A percentile compares a stretch with the other conserved stretches of the same genome.
phyloP scores from a whole-genome alignment of 331 rosid species.

The Acacia pycnantha region DNA sequence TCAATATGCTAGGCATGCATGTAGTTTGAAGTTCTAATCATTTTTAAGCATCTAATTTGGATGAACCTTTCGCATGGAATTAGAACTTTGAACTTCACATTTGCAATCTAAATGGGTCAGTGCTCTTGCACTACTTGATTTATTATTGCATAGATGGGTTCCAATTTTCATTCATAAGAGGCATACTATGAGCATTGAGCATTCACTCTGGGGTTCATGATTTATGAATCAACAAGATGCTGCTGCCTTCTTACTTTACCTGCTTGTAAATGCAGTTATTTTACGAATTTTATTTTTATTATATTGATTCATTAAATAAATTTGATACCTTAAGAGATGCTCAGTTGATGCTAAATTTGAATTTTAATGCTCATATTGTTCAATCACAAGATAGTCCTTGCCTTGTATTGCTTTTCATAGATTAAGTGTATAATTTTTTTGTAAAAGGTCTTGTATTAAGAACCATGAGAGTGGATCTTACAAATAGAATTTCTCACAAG shows the following conservation, averaged over 20 bases:
- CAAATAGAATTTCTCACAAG: not conserved
- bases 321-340: not conserved
- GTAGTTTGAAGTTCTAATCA: conserved; percentile 9
- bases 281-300: not conserved
- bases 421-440: not conserved
- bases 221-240: not conserved
- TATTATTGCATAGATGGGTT: not conserved
- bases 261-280: not conserved
- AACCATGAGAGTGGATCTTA: not conserved
- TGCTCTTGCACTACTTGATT: conserved; percentile 8
- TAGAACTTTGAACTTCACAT: not conserved
- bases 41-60: not conserved
- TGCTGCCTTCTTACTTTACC: not conserved
- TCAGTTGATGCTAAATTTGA: not conserved
- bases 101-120: not conserved
- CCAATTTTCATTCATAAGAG: not conserved
- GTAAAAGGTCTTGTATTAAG: not conserved
- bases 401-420: not conserved
- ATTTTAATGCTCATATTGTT: not conserved
- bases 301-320: not conserved
- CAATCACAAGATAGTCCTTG: not conserved
- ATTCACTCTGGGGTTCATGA: not conserved
- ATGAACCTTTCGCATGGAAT: not conserved
- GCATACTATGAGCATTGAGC: not conserved
- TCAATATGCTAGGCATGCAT: not conserved